Evolutionary conservation across 192 early-diverging fungal genomes (phyloP).

Genomic region (Backusella mclennaniae): DNA sequence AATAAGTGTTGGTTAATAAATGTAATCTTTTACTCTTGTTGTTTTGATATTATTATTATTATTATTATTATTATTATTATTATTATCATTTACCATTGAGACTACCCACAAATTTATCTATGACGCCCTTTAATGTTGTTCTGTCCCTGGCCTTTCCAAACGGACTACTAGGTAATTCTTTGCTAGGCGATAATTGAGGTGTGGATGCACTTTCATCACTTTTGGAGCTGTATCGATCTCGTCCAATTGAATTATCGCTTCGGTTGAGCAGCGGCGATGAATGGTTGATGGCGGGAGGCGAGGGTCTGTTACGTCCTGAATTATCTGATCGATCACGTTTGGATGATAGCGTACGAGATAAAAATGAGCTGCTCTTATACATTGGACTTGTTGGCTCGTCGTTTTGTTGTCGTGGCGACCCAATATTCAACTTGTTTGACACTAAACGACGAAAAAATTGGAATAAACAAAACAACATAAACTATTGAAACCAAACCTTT

Average conservation of each 20-base stretch:
- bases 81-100: slow-evolving; percentile 32
- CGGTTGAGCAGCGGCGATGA: slow-evolving; percentile 12
- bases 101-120: slow-evolving; percentile 50
- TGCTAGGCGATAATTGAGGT: neutral
- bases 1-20: neutral
- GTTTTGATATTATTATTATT: neutral
- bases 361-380: slow-evolving; percentile 15
- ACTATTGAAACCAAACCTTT: neutral
- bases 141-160: slow-evolving; percentile 32
- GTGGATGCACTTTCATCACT: neutral
- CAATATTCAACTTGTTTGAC: neutral
- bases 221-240: neutral
- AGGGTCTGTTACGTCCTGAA: slow-evolving; percentile 17
- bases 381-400: neutral
- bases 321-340: slow-evolving; percentile 24
- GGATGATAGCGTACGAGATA: slow-evolving; percentile 25
- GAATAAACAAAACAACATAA: neutral
- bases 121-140: slow-evolving; percentile 53
- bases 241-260: neutral
- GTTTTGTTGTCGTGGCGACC: neutral
- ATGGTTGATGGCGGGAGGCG: slow-evolving; percentile 2
- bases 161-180: neutral
- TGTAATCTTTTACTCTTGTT: neutral
- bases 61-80: too few species aligned
- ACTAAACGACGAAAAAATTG: neutral